Base-by-base conservation (phyloP, 148 eudicot species). In the Cornus suecica region DNA sequence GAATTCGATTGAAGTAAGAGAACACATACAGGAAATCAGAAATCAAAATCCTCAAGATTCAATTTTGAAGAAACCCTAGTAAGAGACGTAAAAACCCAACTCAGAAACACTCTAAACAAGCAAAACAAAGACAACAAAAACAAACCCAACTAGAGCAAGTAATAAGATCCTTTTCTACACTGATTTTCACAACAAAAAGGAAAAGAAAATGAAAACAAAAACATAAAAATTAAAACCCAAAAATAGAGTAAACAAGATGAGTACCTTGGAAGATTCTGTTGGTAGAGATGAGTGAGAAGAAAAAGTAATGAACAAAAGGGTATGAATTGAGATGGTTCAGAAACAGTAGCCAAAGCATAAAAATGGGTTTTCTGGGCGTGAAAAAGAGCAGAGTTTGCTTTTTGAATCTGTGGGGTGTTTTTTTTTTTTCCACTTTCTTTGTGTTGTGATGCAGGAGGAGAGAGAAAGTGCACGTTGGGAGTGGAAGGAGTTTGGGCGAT, bases 201-300 rank as follows among this genome's bases (percentile, higher is more conserved):
- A 48, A 48, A 48, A 37, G 0, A n/a, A 41, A 41, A 16, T 30
- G 11, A 20, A 16, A 32, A 30, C 32, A 68, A 30, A 16, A n/a
- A 66, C 16, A 18, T 7, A 30, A 10, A 37, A 11, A 30, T 10
- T 14, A 28, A 28, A 65, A 65, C 30, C 10, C 37, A 65, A 5
- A 65, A 10, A 65, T 7, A 69, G 22, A 42, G 56, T 7, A 30
- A 42, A n/a, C 8, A 42, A 69, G 71, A 41, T n/a, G n/a, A n/a
- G n/a, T 41, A 69, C 71, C 71, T 68, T 27, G 71, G 29, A 37
- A 25, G 71, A 69, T 41, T 42, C 56, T n/a, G 56, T 23, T 52
- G 2, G 56, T 42, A 15, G 29, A 69, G 56, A 42, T 24, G 56
- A 69, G 71, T 42, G 27, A 26, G 31, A 4, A 41, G 56, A 42